Evolutionary conservation across 164 flowering plant genomes (phyloP), one percentile per base, ranked within the genome.

Genomic region (Taxillus chinensis): DNA sequence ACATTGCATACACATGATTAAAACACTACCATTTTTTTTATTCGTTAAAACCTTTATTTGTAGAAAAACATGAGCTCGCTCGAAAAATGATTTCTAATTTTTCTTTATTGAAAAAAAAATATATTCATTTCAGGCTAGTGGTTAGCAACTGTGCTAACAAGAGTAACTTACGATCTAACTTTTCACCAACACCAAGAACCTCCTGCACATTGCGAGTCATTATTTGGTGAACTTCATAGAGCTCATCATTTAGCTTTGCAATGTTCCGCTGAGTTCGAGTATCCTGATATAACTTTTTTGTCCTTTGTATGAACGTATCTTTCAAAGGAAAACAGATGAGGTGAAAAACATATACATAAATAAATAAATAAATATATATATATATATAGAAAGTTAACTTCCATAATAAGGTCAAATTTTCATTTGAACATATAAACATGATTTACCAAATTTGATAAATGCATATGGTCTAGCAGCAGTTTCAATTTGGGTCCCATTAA

Each of bases 131-230:
- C 15, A 12, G 16, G 3, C 17, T 54, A 51, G 15, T 27, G 27
- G 27, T 27, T 27, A 27, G 27, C 27, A 27, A 27, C 27, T 27
- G 27, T 27, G 27, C 27, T 27, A 27, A 27, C 0, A 27, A 27
- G 27, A 27, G 43, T 41, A 56, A 68, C 93, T 84, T 85, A 88
- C 97, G 92, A 66, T 90, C 95, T 74, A 90, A 67, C 67, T 90
- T 88, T 83, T 90, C 97, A 68, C 97, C 97, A 71, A 90, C 97
- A 61, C 97, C 97, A 70, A 90, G 92, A 64, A 90, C 97, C 73
- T 90, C 97, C 73, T 90, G 97, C 8, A 90, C 95, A 82, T 90
- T 90, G 52, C 95, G 92, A 55, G 97, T 90, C 97, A 86, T 90
- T 68, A 90, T 86, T 68, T 90, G 95, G 79, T 90, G 97, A 58